Percentiles rank a stretch among this genome's conserved stretches.
These are phyloP conservation scores for Pseudogymnoascus sp. DNA, from an alignment of 2,329 filamentous ascomycete species.

Conservation along the genomic window DNA sequence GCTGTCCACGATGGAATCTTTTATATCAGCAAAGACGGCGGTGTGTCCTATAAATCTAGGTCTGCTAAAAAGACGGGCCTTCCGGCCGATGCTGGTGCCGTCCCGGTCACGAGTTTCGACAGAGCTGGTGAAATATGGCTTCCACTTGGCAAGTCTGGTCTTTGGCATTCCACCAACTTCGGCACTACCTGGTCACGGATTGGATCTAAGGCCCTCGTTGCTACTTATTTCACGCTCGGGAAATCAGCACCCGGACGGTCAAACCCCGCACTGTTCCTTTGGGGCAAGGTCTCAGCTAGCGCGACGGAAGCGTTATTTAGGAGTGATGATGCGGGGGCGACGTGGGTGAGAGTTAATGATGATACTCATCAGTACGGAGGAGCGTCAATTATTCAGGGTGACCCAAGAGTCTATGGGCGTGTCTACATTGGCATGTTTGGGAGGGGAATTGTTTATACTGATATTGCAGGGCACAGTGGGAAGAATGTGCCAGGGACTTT, in stretches of 20 bases:
- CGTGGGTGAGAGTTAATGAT: slow-evolving; percentile 2
- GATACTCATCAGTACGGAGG: slow-evolving; percentile 15
- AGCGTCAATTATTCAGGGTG: slow-evolving; percentile 10
- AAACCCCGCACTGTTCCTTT: slow-evolving; percentile 11
- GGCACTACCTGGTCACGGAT: slow-evolving; percentile 10
- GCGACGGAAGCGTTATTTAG: not conserved
- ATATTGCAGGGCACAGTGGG: slow-evolving; percentile 10
- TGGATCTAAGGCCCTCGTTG: slow-evolving; percentile 6
- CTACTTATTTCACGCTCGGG: slow-evolving; percentile 11
- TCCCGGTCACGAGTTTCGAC: slow-evolving; percentile 11
- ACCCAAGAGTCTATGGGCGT: slow-evolving; percentile 13
- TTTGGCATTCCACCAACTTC: slow-evolving; percentile 13
- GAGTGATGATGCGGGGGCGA: not conserved
- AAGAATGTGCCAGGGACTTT: slow-evolving; percentile 4
- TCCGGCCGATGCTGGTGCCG: slow-evolving; percentile 9
- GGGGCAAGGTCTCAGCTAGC: slow-evolving; percentile 4
- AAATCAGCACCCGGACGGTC: slow-evolving; percentile 11
- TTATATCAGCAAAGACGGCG: slow-evolving; percentile 13
- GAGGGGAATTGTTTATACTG: slow-evolving; percentile 14
- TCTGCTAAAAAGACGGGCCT: slow-evolving; percentile 11
- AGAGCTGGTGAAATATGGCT: slow-evolving; percentile 15
- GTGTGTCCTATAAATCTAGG: slow-evolving; percentile 12
- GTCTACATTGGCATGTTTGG: slow-evolving; percentile 14
- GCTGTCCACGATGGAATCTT: slow-evolving; percentile 11
- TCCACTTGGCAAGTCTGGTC: slow-evolving; percentile 10